Evolutionary conservation across 371 early-diverging fungal species (phyloP).

Genomic region (Umbelopsis sp.): DNA sequence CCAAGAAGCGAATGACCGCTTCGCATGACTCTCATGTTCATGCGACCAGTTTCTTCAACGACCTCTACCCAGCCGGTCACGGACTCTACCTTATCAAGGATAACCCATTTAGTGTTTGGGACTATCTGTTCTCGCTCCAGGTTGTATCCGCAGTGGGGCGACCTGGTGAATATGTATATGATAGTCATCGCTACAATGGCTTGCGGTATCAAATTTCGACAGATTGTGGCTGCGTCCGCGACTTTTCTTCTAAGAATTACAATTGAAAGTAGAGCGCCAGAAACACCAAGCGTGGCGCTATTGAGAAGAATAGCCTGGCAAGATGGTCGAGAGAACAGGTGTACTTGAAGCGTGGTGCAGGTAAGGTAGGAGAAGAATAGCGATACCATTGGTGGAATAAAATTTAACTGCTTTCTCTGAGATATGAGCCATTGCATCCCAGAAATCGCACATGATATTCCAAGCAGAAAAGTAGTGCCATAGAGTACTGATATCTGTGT

Average conservation of each 20-base stretch:
- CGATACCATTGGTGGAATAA: neutral
- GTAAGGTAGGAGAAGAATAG: neutral
- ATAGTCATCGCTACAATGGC: neutral
- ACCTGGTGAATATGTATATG: neutral
- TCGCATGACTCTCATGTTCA: slow-evolving; percentile 68
- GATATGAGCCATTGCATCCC: slow-evolving; percentile 21
- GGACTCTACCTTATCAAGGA: slow-evolving; percentile 69
- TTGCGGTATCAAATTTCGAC: neutral
- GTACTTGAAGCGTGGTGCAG: neutral
- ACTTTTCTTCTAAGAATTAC: neutral
- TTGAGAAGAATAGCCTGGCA: slow-evolving; percentile 34
- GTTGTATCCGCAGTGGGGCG: neutral
- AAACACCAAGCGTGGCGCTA: slow-evolving; percentile 30
- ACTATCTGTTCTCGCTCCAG: neutral
- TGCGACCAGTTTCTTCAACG: slow-evolving; percentile 53
- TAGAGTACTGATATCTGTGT: slow-evolving; percentile 54
- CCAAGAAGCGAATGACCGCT: slow-evolving; percentile 85
- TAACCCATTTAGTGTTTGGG: slow-evolving; percentile 32
- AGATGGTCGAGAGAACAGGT: slow-evolving; percentile 29
- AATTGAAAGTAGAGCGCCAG: slow-evolving; percentile 38
- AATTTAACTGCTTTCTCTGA: neutral
- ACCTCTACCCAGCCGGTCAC: slow-evolving; percentile 76
- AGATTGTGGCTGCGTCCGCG: neutral
- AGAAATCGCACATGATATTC: slow-evolving; percentile 26
- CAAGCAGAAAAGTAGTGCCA: slow-evolving; percentile 48